phyloP scores from a whole-genome alignment of 2,329 filamentous ascomycete species.

The Aspergillus unguis region DNA sequence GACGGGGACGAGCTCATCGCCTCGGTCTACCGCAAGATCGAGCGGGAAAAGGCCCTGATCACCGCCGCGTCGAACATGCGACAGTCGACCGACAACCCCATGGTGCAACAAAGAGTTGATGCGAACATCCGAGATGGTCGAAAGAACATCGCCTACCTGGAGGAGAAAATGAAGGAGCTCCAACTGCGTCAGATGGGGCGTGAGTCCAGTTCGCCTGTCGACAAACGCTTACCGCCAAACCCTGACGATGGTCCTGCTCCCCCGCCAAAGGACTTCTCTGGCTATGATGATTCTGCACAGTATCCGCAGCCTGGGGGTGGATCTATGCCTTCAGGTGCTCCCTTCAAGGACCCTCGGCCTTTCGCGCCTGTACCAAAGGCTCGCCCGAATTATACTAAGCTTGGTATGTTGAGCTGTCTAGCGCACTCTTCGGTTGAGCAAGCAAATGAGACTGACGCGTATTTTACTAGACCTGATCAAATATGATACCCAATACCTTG shows the following conservation, averaged over 20 bases:
- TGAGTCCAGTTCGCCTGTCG: slow-evolving; percentile 42
- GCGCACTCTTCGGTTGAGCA: not conserved
- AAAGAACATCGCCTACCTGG: slow-evolving; percentile 91
- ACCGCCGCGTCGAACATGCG: slow-evolving; percentile 92
- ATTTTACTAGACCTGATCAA: slow-evolving; percentile 78
- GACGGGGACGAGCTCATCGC: slow-evolving; percentile 62
- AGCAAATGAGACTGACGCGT: slow-evolving; percentile 16
- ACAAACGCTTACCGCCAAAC: slow-evolving; percentile 49
- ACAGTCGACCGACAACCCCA: slow-evolving; percentile 89
- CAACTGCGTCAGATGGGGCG: slow-evolving; percentile 73
- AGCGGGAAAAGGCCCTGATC: slow-evolving; percentile 93
- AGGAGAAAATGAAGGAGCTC: slow-evolving; percentile 84
- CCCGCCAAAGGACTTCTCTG: slow-evolving; percentile 71
- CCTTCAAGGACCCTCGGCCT: slow-evolving; percentile 71
- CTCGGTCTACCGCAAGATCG: slow-evolving; percentile 94
- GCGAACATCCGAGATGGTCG: slow-evolving; percentile 91
- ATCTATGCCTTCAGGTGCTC: slow-evolving; percentile 75
- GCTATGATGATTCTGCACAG: slow-evolving; percentile 59
- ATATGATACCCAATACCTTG: slow-evolving; percentile 93
- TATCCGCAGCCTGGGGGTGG: slow-evolving; percentile 63
- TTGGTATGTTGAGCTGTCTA: slow-evolving; percentile 60
- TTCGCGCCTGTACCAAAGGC: slow-evolving; percentile 66
- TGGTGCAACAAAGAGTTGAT: slow-evolving; percentile 85
- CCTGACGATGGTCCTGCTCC: slow-evolving; percentile 54
- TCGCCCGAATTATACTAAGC: slow-evolving; percentile 89